Percentiles rank a stretch among this genome's conserved stretches.
Conservation (phyloP, 2,329 filamentous ascomycete species). For the Talaromyces sp. region DNA sequence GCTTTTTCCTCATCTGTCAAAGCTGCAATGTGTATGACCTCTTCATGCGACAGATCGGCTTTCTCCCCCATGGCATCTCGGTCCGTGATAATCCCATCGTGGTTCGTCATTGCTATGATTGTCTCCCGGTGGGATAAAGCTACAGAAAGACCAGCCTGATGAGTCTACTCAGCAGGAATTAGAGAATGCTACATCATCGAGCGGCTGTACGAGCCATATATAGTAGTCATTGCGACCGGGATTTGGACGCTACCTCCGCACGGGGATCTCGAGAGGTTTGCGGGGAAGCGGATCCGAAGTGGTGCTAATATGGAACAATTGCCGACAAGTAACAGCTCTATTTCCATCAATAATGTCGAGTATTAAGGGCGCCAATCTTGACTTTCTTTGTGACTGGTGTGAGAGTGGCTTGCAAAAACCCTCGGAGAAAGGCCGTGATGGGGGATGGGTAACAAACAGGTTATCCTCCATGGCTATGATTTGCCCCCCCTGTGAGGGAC, state of each 20-base stretch:
- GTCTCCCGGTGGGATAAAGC: not conserved
- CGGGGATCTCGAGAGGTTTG: not conserved
- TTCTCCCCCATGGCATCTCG: conserved; percentile 18
- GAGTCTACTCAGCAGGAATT: not conserved
- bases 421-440: not conserved
- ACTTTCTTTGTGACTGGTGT: not conserved
- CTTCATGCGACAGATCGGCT: conserved; percentile 12
- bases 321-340: not conserved
- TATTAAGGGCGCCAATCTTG: not conserved
- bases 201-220: not conserved
- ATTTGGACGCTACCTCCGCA: not conserved
- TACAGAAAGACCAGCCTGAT: not conserved
- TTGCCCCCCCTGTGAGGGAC: too few species aligned
- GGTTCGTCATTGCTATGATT: not conserved
- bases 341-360: not conserved
- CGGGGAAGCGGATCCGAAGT: not conserved
- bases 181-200: not conserved
- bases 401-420: not conserved
- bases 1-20: conserved; percentile 26
- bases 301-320: not conserved
- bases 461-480: not conserved
- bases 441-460: not conserved
- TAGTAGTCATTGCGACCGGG: not conserved
- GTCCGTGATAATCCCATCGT: conserved; percentile 9
- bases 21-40: conserved; percentile 28